Base-by-base conservation (phyloP, 2,329 filamentous ascomycete species). In the Penicillium sumatraense region DNA sequence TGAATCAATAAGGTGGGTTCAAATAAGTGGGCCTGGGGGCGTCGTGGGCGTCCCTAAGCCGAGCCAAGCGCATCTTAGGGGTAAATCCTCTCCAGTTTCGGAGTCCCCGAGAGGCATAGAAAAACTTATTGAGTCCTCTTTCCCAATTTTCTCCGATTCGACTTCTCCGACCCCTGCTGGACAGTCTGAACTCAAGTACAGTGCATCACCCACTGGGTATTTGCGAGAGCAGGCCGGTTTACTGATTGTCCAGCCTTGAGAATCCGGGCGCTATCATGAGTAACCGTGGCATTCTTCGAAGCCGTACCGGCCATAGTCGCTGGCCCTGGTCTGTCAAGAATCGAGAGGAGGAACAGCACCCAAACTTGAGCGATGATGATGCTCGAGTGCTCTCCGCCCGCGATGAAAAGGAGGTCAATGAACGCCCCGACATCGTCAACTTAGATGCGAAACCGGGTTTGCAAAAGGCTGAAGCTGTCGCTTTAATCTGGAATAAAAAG, bases 361-460 rank as follows among this genome's bases (percentile, higher is more conserved):
- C 16, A 20, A 31, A 9, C 9, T 14, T 14, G 6, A 23, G 10
- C 18, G 42, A 46, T 31, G 26, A 4, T 7, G 42, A 46, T 14
- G 27, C n/a, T 20, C 24, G n/a, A 21, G 21, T 8, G 13, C 18
- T 44, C 7, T 26, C 21, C 6, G 23, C 23, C 2, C 40, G 40
- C 8, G 54, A 57, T 51, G 57, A 61, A 33, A 61, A 59, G 27
- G 59, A 61, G 31, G 46, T 56, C 14, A 20, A 38, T 21, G 47
- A 53, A 20, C 47, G 54, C n/a, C 57, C 71, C 66, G 67, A 75
- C 60, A 56, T 66, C 20, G 48, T 61, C 20, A 61, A 49, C 21
- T 10, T 33, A 18, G 23, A 54, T 35, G 52, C 48, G n/a, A 49
- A 56, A 16, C 16, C 24, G 24, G 59, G 59, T 54, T 33, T 61